These are phyloP conservation scores for Aspergillus phoenicis DNA, from an alignment of 2,329 filamentous ascomycete species.

Conservation along the genomic window DNA sequence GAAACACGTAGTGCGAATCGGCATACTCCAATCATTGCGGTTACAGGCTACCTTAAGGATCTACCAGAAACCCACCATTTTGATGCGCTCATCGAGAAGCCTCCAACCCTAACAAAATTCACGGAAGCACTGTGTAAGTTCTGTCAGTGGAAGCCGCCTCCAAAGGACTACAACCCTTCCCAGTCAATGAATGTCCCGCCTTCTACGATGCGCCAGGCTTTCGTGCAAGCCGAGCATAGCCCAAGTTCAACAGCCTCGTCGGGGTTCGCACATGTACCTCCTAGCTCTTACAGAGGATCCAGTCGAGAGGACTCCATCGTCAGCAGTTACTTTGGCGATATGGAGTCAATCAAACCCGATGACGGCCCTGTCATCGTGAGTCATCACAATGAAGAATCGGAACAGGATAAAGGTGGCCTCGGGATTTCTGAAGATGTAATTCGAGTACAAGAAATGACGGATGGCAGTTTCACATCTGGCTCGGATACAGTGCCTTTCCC, in stretches of 20 bases:
- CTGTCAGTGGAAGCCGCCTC: slow-evolving; percentile 89
- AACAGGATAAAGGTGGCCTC: slow-evolving; percentile 65
- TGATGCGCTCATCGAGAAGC: slow-evolving; percentile 93
- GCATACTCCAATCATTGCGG: slow-evolving; percentile 91
- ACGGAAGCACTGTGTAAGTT: slow-evolving; percentile 83
- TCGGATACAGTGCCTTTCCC: slow-evolving; percentile 48
- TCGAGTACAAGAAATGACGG: slow-evolving; percentile 22
- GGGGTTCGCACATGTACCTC: slow-evolving; percentile 67
- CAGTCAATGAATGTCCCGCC: slow-evolving; percentile 62
- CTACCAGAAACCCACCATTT: slow-evolving; percentile 94
- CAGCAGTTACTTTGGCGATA: slow-evolving; percentile 80
- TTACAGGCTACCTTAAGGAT: slow-evolving; percentile 98
- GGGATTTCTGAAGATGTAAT: slow-evolving; percentile 69
- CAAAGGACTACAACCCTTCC: slow-evolving; percentile 55
- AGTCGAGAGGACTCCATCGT: slow-evolving; percentile 87
- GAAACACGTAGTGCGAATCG: slow-evolving; percentile 95
- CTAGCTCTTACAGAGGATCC: slow-evolving; percentile 75
- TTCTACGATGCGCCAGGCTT: slow-evolving; percentile 67
- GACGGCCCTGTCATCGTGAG: slow-evolving; percentile 76
- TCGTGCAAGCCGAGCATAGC: slow-evolving; percentile 71
- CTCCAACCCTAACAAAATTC: slow-evolving; percentile 87
- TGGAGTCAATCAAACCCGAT: slow-evolving; percentile 75
- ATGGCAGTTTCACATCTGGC: slow-evolving; percentile 22
- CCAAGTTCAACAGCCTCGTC: slow-evolving; percentile 80
- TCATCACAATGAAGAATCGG: slow-evolving; percentile 77